Percentiles rank a stretch among this genome's conserved stretches.
Conservation (phyloP, 2,329 filamentous ascomycete genomes). For the Fusarium sp. region DNA sequence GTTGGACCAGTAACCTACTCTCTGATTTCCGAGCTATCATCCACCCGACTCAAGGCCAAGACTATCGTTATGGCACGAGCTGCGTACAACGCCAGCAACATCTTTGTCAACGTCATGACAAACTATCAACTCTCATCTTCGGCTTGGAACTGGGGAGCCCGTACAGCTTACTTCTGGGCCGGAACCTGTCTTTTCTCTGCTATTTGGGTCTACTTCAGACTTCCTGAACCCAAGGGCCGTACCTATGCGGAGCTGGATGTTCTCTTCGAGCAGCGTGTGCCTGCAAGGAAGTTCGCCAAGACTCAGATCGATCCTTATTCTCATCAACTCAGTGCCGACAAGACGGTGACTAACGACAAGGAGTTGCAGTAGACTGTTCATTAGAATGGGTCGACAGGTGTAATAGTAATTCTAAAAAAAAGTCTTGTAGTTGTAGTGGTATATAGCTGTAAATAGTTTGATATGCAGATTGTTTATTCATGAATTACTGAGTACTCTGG, state of each 20-base stretch:
- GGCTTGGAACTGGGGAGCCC: slow-evolving; percentile 65
- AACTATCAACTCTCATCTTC: slow-evolving; percentile 64
- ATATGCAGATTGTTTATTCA: slow-evolving; percentile 6
- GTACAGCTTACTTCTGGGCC: slow-evolving; percentile 64
- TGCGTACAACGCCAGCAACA: slow-evolving; percentile 62
- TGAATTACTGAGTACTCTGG: background rate
- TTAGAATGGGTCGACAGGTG: background rate
- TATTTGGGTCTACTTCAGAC: slow-evolving; percentile 65
- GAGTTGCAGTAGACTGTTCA: slow-evolving; percentile 3
- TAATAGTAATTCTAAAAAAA: background rate
- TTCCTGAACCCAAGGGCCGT: slow-evolving; percentile 68
- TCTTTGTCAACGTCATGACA: slow-evolving; percentile 66
- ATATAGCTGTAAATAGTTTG: background rate
- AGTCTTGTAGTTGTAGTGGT: background rate
- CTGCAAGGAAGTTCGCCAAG: slow-evolving; percentile 59
- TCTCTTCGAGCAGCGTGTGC: slow-evolving; percentile 58
- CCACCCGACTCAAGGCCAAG: slow-evolving; percentile 68
- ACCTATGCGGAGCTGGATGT: slow-evolving; percentile 63
- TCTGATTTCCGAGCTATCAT: slow-evolving; percentile 67
- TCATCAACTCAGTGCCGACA: slow-evolving; percentile 12
- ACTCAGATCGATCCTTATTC: slow-evolving; percentile 58
- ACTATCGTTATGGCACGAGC: slow-evolving; percentile 67
- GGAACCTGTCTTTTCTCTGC: slow-evolving; percentile 64
- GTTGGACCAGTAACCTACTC: slow-evolving; percentile 70
- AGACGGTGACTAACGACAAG: slow-evolving; percentile 27